phyloP scores from a whole-genome alignment of 164 flowering plant genomes.

The Stephania yunnanensis region DNA sequence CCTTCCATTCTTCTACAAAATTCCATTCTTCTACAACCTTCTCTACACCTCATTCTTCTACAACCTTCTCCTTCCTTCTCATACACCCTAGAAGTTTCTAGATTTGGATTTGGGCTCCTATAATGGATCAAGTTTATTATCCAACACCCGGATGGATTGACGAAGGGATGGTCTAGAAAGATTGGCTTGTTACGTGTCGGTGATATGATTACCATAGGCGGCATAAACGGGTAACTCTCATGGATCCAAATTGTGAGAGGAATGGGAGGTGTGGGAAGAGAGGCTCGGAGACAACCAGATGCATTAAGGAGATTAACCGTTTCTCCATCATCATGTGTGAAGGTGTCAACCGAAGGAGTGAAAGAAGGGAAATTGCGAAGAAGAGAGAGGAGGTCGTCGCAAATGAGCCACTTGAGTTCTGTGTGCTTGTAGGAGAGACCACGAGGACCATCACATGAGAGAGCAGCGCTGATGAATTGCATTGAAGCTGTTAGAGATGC shows the following conservation, averaged over 20 bases:
- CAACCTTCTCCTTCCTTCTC: no score
- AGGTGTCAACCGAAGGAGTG: slow-evolving; percentile 27
- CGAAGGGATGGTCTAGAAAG: slow-evolving; percentile 38
- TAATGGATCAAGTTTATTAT: no score
- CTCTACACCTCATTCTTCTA: no score
- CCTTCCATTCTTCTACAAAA: no score
- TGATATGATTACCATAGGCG: slow-evolving; percentile 39
- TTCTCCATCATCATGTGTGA: slow-evolving; percentile 47
- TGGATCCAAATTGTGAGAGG: slow-evolving; percentile 52
- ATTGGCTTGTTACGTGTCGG: slow-evolving; percentile 14
- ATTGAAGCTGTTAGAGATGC: slow-evolving; percentile 23
- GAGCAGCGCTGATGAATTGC: slow-evolving; percentile 32
- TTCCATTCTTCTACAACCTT: no score
- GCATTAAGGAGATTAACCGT: slow-evolving; percentile 36
- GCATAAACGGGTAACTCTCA: slow-evolving; percentile 40
- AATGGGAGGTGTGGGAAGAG: slow-evolving; percentile 19
- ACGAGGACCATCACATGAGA: slow-evolving; percentile 23
- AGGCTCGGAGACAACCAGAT: slow-evolving; percentile 29
- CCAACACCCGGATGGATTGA: slow-evolving; percentile 41
- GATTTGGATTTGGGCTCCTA: no score
- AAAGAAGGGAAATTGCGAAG: slow-evolving; percentile 39
- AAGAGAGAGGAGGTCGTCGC: slow-evolving; percentile 38
- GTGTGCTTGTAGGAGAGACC: slow-evolving; percentile 43
- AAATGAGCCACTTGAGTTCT: slow-evolving; percentile 42
- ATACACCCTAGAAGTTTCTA: no score